Evolutionary conservation across 1,139 yeast genomes (phyloP), one percentile per base, ranked within the genome.

Genomic region (Yamadazyma trypodendri): DNA sequence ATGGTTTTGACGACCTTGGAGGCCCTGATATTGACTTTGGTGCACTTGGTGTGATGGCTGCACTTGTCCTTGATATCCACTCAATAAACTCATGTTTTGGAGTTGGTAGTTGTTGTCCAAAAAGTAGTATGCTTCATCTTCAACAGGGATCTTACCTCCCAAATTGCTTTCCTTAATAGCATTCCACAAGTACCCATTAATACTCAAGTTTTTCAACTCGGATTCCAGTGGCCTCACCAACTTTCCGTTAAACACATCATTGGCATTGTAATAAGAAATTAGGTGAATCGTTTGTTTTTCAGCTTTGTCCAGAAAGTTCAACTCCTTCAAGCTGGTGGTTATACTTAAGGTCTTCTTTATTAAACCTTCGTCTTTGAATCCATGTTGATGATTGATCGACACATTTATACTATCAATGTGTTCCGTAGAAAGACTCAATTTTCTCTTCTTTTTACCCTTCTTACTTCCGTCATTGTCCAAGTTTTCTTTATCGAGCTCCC

Each of bases 311-410:
- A 33, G 22, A 17, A 61, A 38, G 34, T 61, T 61, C 20, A 63
- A 54, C 12, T 77, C 79, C 29, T 60, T 60, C 4, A 58, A 41
- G 6, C 52, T 57, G 14, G 72, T 64, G 14, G 59, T 75, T 13
- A 88, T 66, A 4, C 90, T 79, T 46, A 89, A 68, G 0, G 97
- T 86, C 58, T 88, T 88, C 58, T 89, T 89, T 42, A 88, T 79
- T 34, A 89, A 69, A 0, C 96, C 96, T 40, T 78, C 77, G 39
- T 81, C 84, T 53, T 82, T 82, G 54, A 83, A 82, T 6, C 84
- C 82, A 50, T 79, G 81, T 4, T 82, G 72, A 25, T 78, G 75
- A 17, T 41, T 41, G 12, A 38, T 35, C 29, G 36, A 32, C 25
- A 20, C 29, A 25, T 32, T 33, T 8, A 36, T 31, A 6, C 40